A percentile compares a stretch with the other conserved stretches of the same genome.
phyloP scores from a whole-genome alignment of 768 basidiomycete species.

The Lactarius hatsudake region DNA sequence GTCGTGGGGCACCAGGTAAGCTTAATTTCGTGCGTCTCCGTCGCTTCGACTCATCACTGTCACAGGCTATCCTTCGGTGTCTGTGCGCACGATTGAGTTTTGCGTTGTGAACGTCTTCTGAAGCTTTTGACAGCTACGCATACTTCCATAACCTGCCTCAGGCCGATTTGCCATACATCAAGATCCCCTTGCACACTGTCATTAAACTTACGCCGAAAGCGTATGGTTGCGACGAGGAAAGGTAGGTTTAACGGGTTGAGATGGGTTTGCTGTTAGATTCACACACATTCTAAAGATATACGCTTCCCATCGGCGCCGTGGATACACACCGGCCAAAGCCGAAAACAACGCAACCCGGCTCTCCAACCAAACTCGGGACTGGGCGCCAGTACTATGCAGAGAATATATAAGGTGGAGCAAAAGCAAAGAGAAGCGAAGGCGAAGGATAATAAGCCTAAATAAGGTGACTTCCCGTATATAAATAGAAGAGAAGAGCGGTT shows the following conservation, averaged over 20 bases:
- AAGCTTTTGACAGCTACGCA: slow-evolving; percentile 63
- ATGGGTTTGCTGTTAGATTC: not conserved
- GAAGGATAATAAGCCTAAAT: too few species aligned
- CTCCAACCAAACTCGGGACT: slow-evolving; percentile 20
- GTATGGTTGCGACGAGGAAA: slow-evolving; percentile 97
- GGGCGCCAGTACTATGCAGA: slow-evolving; percentile 30
- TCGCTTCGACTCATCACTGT: not conserved
- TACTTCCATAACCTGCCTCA: slow-evolving; percentile 94
- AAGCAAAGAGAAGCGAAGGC: slow-evolving; percentile 8
- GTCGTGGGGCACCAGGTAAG: slow-evolving; percentile 91
- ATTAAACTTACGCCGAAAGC: slow-evolving; percentile 98
- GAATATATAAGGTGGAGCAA: slow-evolving; percentile 13
- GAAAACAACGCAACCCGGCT: slow-evolving; percentile 25
- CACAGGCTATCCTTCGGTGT: slow-evolving; percentile 74
- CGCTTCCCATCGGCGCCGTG: slow-evolving; percentile 87
- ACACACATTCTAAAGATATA: slow-evolving; percentile 51
- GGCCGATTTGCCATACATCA: slow-evolving; percentile 94
- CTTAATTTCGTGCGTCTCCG: slow-evolving; percentile 6
- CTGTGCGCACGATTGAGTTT: slow-evolving; percentile 44
- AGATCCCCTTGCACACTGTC: slow-evolving; percentile 94
- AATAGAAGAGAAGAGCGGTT: not conserved
- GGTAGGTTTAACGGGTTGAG: slow-evolving; percentile 42
- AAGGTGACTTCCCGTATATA: not conserved
- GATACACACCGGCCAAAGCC: slow-evolving; percentile 84
- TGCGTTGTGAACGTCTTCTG: not conserved